Percentiles rank a stretch among this genome's conserved stretches.
phyloP scores from a whole-genome alignment of 257 asterid genomes.

The Solanum ossicruentum region DNA sequence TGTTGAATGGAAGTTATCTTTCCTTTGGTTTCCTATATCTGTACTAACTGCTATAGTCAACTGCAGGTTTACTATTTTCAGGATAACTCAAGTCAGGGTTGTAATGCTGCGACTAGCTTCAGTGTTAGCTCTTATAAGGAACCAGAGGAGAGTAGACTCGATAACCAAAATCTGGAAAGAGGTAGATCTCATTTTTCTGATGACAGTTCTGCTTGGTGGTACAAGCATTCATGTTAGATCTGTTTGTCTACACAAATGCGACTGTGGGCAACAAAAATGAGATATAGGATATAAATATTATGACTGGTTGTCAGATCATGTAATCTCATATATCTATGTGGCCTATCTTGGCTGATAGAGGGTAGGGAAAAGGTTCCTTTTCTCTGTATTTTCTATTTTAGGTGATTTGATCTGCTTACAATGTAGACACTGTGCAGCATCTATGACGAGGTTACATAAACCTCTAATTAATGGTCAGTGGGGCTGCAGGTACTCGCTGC shows the following conservation, averaged over 20 bases:
- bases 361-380: not conserved
- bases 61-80: conserved; percentile 19
- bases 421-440: conserved; percentile 32
- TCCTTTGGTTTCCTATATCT: not conserved
- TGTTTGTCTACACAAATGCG: conserved; percentile 24
- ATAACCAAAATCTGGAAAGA: conserved; percentile 17
- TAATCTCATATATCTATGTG: not conserved
- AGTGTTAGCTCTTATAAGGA: not conserved
- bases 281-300: conserved; percentile 5
- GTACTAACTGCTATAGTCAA: not conserved
- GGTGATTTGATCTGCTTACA: conserved; percentile 15
- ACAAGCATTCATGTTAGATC: conserved; percentile 15
- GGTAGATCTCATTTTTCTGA: conserved; percentile 22
- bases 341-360: not conserved
- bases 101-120: conserved; percentile 5
- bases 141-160: not conserved
- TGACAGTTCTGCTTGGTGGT: conserved; percentile 32
- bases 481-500: conserved; percentile 51
- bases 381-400: not conserved
- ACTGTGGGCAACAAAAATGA: conserved; percentile 13
- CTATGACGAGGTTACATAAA: conserved; percentile 34
- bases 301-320: not conserved
- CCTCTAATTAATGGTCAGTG: conserved; percentile 19
- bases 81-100: not conserved
- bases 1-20: not conserved